Evolutionary conservation across 441 rosid species (phyloP), one percentile per base, ranked within the genome.

Genomic region (Kokia cookei): DNA sequence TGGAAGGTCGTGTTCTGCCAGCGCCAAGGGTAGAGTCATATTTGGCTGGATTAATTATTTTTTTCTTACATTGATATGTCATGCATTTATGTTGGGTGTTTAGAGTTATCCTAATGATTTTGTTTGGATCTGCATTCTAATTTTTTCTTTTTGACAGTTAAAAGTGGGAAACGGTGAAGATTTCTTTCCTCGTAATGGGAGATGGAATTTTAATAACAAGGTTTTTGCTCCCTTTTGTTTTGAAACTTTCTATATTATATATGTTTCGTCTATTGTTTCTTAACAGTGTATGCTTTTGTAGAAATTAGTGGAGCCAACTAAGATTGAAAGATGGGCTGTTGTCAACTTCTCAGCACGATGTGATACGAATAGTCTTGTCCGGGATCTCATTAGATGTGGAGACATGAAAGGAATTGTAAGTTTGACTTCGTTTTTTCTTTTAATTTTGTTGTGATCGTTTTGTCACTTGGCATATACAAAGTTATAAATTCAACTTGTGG

Each of bases 141-240:
- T 37, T 58, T 65, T 65, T 7, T 68, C 14, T 48, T 73, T 15
- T 75, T 70, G 73, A 71, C 84, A 89, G 93, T 81, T 89, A 74
- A 81, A 79, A 73, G 83, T 82, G 59, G 93, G 93, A 42, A 84
- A 85, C 19, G 88, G 88, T 40, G 84, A 81, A 65, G 84, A 84
- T 26, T 76, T 87, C 54, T 50, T 61, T 43, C 93, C 91, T 57
- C 83, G 83, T 24, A 79, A 82, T 65, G 94, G 94, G 26, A 79
- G 87, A 50, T 89, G 94, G 91, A 89, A 83, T 76, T 86, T 84
- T 43, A 86, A 84, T 72, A 85, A 81, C 29, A 89, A 86, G 90
- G 94, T 87, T 48, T 12, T 63, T 3, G 29, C 13, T 29, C 5
- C 19, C 57, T 27, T 37, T 35, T 17, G 15, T 51, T 35, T 73